These are phyloP conservation scores for Penicillium janthinellum DNA, from an alignment of 2,329 filamentous ascomycete genomes.

Conservation along the genomic window DNA sequence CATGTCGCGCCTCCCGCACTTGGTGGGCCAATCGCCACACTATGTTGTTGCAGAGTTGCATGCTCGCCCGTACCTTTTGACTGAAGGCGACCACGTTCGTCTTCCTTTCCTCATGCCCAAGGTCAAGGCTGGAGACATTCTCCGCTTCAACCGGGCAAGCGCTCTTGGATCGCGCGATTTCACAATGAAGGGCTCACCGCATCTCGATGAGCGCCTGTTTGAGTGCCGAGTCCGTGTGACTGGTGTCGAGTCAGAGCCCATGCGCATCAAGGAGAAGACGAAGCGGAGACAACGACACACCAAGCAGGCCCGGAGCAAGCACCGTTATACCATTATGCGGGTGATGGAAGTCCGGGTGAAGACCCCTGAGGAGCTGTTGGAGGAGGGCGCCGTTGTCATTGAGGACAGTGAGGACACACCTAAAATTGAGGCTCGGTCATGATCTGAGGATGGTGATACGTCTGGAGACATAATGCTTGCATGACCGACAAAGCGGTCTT, in stretches of 20 bases:
- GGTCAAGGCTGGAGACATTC: constrained; percentile 76
- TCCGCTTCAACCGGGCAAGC: constrained; percentile 84
- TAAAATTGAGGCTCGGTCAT: constrained; percentile 30
- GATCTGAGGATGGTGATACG: constrained; percentile 1
- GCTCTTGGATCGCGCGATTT: constrained; percentile 85
- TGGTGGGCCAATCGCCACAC: constrained; percentile 48
- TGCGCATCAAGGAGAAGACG: constrained; percentile 77
- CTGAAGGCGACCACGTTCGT: constrained; percentile 70
- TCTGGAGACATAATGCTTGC: background rate
- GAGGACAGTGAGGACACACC: constrained; percentile 27
- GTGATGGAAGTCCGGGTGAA: constrained; percentile 79
- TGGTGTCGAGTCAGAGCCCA: constrained; percentile 78
- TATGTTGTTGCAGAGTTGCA: constrained; percentile 53
- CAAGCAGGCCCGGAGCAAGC: constrained; percentile 83
- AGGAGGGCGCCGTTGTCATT: constrained; percentile 44
- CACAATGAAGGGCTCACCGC: constrained; percentile 80
- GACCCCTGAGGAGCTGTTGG: constrained; percentile 56
- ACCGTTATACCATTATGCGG: constrained; percentile 80
- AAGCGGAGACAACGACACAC: constrained; percentile 70
- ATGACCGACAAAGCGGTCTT: background rate
- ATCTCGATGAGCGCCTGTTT: constrained; percentile 80
- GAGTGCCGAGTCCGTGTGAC: constrained; percentile 83
- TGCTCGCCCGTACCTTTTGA: constrained; percentile 53
- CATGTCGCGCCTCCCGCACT: constrained; percentile 46
- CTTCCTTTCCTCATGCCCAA: constrained; percentile 79